Percentiles rank a stretch among this genome's conserved stretches.
Conservation (phyloP, 2,329 filamentous ascomycete genomes). For the Diaporthe capsici region DNA sequence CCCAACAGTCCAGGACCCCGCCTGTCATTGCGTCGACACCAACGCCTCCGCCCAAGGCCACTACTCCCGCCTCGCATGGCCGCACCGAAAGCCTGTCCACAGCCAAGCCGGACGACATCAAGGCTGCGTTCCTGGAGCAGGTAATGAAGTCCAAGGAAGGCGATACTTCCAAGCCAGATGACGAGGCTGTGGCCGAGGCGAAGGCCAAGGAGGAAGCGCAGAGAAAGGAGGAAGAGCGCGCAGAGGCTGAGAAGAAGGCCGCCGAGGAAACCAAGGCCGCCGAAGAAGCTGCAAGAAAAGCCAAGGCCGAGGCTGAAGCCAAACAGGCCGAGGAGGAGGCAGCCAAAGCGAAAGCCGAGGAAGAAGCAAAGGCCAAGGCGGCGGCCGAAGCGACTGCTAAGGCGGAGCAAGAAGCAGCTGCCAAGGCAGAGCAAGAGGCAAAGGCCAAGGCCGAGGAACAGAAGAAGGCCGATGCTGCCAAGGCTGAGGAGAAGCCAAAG, state of each 20-base stretch:
- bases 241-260: constrained; percentile 45
- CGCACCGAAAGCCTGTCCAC: constrained; percentile 78
- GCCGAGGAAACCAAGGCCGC: constrained; percentile 48
- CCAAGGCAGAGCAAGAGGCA: constrained; percentile 50
- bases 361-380: constrained; percentile 49
- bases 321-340: constrained; percentile 48
- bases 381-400: constrained; percentile 48
- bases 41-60: constrained; percentile 84
- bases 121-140: constrained; percentile 85
- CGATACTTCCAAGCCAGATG: constrained; percentile 54
- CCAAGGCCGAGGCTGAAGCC: constrained; percentile 49
- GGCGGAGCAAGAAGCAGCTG: constrained; percentile 60
- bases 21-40: constrained; percentile 81
- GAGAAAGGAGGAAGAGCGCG: constrained; percentile 47
- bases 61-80: constrained; percentile 73
- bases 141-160: constrained; percentile 74
- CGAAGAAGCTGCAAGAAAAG: constrained; percentile 42
- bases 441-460: constrained; percentile 53
- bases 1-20: constrained; percentile 73
- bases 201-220: constrained; percentile 45
- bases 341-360: constrained; percentile 47
- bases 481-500: constrained; percentile 48
- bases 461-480: constrained; percentile 47
- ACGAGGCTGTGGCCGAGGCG: constrained; percentile 46
- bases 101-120: constrained; percentile 84